A percentile compares a stretch with the other conserved stretches of the same genome.
These are phyloP conservation scores for Choanephora cucurbitarum DNA, from an alignment of 371 early-diverging fungal genomes.

Conservation along the genomic window DNA sequence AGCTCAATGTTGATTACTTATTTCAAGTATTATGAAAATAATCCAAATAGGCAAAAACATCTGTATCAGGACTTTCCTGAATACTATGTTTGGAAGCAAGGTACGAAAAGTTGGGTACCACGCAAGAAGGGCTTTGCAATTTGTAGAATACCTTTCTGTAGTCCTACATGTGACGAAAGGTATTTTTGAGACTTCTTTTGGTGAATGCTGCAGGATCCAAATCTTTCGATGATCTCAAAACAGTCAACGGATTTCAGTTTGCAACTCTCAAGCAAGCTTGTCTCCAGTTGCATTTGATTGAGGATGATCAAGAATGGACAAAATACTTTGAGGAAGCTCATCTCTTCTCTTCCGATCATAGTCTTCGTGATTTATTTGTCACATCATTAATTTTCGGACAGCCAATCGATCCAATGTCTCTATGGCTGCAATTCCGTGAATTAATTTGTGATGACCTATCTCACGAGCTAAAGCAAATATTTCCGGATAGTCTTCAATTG, in stretches of 20 bases:
- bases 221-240: conserved; percentile 1
- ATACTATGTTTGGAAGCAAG: not conserved
- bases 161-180: not conserved
- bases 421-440: not conserved
- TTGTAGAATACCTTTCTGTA: conserved; percentile 5
- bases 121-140: conserved; percentile 4
- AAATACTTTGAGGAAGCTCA: conserved; percentile 9
- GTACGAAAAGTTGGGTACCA: not conserved
- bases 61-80: conserved; percentile 12
- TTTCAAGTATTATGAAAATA: conserved; percentile 1
- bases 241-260: not conserved
- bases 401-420: not conserved
- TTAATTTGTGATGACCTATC: conserved; percentile 2
- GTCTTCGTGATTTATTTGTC: not conserved
- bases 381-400: not conserved
- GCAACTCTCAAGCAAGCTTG: conserved; percentile 8
- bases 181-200: conserved; percentile 1
- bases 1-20: not conserved
- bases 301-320: conserved; percentile 10
- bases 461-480: not conserved
- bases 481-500: too few relatives aligned
- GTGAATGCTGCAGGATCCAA: not conserved
- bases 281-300: not conserved
- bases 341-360: not conserved
- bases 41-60: not conserved